Conservation (phyloP, 1,139 yeast species). For the Pichia sp. region DNA sequence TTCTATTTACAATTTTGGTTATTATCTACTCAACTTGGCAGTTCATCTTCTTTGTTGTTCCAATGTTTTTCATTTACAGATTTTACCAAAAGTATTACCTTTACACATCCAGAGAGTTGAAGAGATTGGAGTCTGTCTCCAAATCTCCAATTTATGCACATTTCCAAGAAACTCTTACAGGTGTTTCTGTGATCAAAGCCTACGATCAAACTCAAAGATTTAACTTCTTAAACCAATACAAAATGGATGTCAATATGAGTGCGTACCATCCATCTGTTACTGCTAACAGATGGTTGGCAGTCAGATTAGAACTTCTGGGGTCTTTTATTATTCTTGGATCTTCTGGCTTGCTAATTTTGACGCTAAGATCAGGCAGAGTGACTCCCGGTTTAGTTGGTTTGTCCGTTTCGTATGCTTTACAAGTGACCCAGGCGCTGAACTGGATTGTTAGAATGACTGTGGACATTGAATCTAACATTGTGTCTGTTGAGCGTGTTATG, state of each 20-base stretch:
- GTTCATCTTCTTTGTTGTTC: conserved; percentile 65
- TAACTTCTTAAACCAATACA: conserved; percentile 63
- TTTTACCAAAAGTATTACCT: conserved; percentile 88
- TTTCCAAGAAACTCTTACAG: conserved; percentile 91
- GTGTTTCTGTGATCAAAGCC: conserved; percentile 87
- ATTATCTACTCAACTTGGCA: conserved; percentile 88
- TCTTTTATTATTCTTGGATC: conserved; percentile 82
- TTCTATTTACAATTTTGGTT: conserved; percentile 75
- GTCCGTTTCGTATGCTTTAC: conserved; percentile 87
- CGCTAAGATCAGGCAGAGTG: conserved; percentile 62
- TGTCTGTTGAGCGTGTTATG: conserved; percentile 89
- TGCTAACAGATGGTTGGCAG: conserved; percentile 96
- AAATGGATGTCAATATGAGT: conserved; percentile 80
- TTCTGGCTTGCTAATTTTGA: conserved; percentile 71
- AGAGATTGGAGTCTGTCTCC: conserved; percentile 90
- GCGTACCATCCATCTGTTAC: conserved; percentile 93
- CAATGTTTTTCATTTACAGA: conserved; percentile 66
- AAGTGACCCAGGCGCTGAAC: conserved; percentile 85
- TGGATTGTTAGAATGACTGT: conserved; percentile 99
- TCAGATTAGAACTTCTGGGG: conserved; percentile 84
- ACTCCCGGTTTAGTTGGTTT: conserved; percentile 92
- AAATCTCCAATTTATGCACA: conserved; percentile 94
- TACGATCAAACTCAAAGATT: conserved; percentile 75
- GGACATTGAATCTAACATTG: conserved; percentile 94
- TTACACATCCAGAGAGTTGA: conserved; percentile 87